Base-by-base conservation (phyloP, 257 asterid species). In the Paraleonurus japonicus region DNA sequence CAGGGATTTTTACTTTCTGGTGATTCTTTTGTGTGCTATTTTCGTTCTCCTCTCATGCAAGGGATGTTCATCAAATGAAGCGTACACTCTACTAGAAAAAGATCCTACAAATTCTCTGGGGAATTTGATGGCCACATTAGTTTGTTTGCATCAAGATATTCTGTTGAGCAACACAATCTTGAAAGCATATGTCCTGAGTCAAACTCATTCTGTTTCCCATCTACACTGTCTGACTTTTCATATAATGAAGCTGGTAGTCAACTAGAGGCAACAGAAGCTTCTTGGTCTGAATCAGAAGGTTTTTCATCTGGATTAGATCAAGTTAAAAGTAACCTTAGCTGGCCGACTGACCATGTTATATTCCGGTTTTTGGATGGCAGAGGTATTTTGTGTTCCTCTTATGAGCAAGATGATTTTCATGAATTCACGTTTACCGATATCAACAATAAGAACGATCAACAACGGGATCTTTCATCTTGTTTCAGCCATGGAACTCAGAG, bases 171-270 rank as follows among this genome's bases (percentile, higher is more conserved):
- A 22, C 69, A 2, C 58, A 58, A 76, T 55, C 65, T 76, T 61
- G 81, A 67, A 48, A 72, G 30, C 33, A 70, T 80, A 61, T 90
- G 96, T 75, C 85, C 84, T 3, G 57, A 79, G 81, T 75, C 85
- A 0, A 75, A 80, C 55, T 69, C 79, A 43, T 88, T 89, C 72
- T 92, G 96, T 81, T 92, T 89, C 74, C 88, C 85, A 3, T 85
- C 96, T 10, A 92, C 92, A 16, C 80, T 88, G 69, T 65, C 81
- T 48, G 90, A 79, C 35, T 60, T 76, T 72, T 69, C 80, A 39
- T 8, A 59, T 59, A 47, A 71, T 26, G 80, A 73, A 47, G 64
- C 53, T 32, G 79, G 67, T 76, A 71, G 70, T 35, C 60, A 72
- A 26, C 48, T 72, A 32, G 72, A 62, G 55, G 63, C 69, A 11